These are phyloP conservation scores for Chrysanthemum seticuspe DNA, from an alignment of 129 eudicot species.

Conservation along the genomic window DNA sequence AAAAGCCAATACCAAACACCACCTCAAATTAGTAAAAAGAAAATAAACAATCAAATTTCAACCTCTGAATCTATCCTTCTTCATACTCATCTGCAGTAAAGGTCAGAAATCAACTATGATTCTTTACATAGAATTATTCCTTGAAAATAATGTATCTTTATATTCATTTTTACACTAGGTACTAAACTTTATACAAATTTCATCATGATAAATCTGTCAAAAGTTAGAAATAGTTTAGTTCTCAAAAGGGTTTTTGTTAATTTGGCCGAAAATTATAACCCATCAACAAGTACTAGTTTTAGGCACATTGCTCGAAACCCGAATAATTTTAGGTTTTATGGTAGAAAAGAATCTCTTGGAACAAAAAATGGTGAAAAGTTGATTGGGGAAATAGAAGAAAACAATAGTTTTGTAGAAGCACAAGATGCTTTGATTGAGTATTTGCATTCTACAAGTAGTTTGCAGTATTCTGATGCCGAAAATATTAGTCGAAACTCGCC, in stretches of 20 bases:
- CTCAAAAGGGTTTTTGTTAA: conserved; percentile 22
- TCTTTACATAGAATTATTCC: not conserved
- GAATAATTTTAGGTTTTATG: conserved; percentile 34
- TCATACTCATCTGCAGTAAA: conserved; percentile 3
- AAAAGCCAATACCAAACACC: conserved; percentile 20
- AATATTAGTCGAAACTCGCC: conserved; percentile 69
- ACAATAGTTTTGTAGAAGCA: conserved; percentile 43
- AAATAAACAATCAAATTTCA: not conserved
- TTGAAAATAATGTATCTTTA: conserved; percentile 15
- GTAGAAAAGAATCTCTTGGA: conserved; percentile 26
- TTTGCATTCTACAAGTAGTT: conserved; percentile 70
- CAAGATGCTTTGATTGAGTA: conserved; percentile 74
- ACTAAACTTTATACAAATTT: conserved; percentile 4
- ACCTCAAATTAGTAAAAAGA: not conserved
- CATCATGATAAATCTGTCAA: conserved; percentile 43
- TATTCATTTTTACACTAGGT: not conserved
- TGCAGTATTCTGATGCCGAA: conserved; percentile 75
- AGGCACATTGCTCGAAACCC: conserved; percentile 42
- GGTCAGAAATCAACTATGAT: conserved; percentile 20
- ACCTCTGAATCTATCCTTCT: conserved; percentile 12
- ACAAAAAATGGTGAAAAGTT: conserved; percentile 13
- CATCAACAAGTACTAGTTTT: conserved; percentile 23
- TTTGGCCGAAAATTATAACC: conserved; percentile 14
- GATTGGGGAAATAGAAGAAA: conserved; percentile 12
- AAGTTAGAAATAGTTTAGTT: conserved; percentile 24